Conservation (phyloP, 1,284 basidiomycete genomes). For the Ceratobasidium sp. region DNA sequence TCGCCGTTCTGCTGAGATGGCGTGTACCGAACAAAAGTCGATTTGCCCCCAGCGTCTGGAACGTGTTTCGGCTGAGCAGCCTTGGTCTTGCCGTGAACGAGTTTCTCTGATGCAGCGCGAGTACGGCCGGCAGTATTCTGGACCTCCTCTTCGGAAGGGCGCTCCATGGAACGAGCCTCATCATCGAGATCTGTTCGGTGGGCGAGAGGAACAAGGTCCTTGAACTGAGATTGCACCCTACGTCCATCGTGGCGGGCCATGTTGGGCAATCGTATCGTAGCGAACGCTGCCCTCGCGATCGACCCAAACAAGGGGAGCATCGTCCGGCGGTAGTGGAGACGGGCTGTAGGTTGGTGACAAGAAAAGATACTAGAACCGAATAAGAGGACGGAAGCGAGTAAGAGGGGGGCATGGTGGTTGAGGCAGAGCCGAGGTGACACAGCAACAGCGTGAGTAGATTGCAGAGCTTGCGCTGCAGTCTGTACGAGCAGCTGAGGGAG, state of each 20-base stretch:
- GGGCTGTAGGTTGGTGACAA: no score
- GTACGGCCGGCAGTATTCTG: slow-evolving; percentile 91
- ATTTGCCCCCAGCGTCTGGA: slow-evolving; percentile 81
- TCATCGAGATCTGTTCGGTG: slow-evolving; percentile 92
- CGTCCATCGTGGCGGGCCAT: slow-evolving; percentile 88
- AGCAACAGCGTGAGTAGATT: no score
- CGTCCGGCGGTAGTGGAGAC: no score
- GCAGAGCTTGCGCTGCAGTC: no score
- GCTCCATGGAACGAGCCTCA: slow-evolving; percentile 79
- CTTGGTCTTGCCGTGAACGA: slow-evolving; percentile 96
- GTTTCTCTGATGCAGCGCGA: slow-evolving; percentile 89
- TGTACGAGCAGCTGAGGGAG: no score
- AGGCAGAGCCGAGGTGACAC: no score
- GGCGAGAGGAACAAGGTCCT: slow-evolving; percentile 93
- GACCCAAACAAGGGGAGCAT: no score
- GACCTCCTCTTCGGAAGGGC: slow-evolving; percentile 92
- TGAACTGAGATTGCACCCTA: slow-evolving; percentile 93
- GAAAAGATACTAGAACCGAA: no score
- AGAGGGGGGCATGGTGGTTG: no score
- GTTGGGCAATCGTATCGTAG: slow-evolving; percentile 96
- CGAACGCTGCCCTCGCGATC: slow-evolving; percentile 96
- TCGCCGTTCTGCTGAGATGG: slow-evolving; percentile 84
- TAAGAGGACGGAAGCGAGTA: no score
- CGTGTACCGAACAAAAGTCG: slow-evolving; percentile 94
- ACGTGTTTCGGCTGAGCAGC: slow-evolving; percentile 94